Evolutionary conservation across 2,329 filamentous ascomycete species (phyloP).

Genomic region (Aspergillus sp.): DNA sequence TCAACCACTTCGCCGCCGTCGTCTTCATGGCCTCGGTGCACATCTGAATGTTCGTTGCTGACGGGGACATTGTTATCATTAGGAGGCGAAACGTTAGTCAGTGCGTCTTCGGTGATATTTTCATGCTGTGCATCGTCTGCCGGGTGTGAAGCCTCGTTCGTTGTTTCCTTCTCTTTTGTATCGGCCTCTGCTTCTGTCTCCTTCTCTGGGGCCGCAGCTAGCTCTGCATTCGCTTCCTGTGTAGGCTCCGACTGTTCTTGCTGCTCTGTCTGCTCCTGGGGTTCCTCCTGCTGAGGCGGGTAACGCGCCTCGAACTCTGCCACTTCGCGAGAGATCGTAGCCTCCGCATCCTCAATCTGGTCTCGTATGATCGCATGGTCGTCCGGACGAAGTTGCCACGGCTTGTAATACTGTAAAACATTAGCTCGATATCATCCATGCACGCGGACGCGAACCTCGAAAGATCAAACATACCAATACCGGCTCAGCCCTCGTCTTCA

Average conservation of each 20-base stretch:
- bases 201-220: slow-evolving; percentile 15
- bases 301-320: slow-evolving; percentile 59
- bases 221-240: slow-evolving; percentile 25
- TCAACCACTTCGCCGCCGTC: slow-evolving; percentile 75
- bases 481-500: slow-evolving; percentile 71
- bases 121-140: slow-evolving; percentile 24
- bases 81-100: slow-evolving; percentile 27
- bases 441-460: slow-evolving; percentile 1
- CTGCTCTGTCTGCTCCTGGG: slow-evolving; percentile 2
- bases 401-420: slow-evolving; percentile 71
- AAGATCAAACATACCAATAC: slow-evolving; percentile 61
- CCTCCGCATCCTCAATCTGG: slow-evolving; percentile 67
- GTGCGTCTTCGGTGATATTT: slow-evolving; percentile 12
- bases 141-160: slow-evolving; percentile 44
- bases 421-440: background rate
- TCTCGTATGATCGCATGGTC: slow-evolving; percentile 70
- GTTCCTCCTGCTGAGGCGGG: slow-evolving; percentile 33
- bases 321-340: slow-evolving; percentile 63
- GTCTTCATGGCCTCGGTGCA: slow-evolving; percentile 57
- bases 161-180: slow-evolving; percentile 36
- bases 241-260: background rate
- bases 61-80: slow-evolving; percentile 26
- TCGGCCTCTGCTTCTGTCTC: slow-evolving; percentile 2
- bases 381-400: slow-evolving; percentile 69
- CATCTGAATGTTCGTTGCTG: slow-evolving; percentile 42